Evolutionary conservation across 768 basidiomycete species (phyloP).

Genomic region (Calocybe gangraenosa): DNA sequence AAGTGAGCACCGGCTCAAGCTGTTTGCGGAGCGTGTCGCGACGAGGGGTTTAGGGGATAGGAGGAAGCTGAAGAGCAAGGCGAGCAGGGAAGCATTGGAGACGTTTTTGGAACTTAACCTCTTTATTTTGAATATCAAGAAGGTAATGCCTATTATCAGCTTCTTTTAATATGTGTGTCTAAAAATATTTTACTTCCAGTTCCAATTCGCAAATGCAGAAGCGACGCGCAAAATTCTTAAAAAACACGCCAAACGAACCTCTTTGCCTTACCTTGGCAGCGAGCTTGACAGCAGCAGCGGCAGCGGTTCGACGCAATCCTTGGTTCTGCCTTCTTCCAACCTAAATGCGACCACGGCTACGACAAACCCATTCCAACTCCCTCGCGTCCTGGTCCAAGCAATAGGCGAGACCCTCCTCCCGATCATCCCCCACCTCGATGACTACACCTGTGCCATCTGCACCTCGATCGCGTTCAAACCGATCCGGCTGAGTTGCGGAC

Average conservation of each 20-base stretch:
- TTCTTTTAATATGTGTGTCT: too few species aligned
- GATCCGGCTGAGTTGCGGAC: slow-evolving; percentile 74
- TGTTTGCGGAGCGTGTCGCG: slow-evolving; percentile 58
- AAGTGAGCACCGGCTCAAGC: slow-evolving; percentile 57
- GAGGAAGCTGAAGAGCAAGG: slow-evolving; percentile 50
- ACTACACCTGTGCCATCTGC: slow-evolving; percentile 88
- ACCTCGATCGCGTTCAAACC: slow-evolving; percentile 91
- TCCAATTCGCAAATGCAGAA: slow-evolving; percentile 81
- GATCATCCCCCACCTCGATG: slow-evolving; percentile 72
- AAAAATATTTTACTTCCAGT: too few species aligned
- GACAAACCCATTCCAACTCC: slow-evolving; percentile 12
- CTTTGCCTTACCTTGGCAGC: slow-evolving; percentile 56
- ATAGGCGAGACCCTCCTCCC: slow-evolving; percentile 81
- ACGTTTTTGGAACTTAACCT: slow-evolving; percentile 74
- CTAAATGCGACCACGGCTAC: slow-evolving; percentile 5
- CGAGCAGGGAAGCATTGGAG: slow-evolving; percentile 57
- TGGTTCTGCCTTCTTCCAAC: slow-evolving; percentile 14
- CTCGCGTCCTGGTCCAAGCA: slow-evolving; percentile 64
- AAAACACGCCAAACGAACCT: slow-evolving; percentile 89
- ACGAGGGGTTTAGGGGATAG: slow-evolving; percentile 51
- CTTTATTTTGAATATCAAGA: slow-evolving; percentile 77
- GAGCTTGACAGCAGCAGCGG: background rate
- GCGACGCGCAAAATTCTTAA: slow-evolving; percentile 92
- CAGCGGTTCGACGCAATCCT: slow-evolving; percentile 8
- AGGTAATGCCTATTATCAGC: too few species aligned